Conservation (phyloP, 495 filamentous ascomycete species). For the Penicillium verhagenii region DNA sequence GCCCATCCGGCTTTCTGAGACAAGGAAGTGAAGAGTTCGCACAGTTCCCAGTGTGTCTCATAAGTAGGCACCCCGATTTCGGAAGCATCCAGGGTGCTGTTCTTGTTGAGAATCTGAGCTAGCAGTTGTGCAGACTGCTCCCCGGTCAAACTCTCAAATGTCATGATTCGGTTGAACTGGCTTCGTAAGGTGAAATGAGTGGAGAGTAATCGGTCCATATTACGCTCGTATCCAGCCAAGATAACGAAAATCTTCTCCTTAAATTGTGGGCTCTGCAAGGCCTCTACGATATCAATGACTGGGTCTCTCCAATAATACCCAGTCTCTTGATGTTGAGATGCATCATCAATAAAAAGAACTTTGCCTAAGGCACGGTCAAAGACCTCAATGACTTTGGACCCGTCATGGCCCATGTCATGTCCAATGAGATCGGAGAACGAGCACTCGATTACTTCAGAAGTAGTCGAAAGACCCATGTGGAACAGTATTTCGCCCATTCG, state of each 20-base stretch:
- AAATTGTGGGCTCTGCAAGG: conserved; percentile 52
- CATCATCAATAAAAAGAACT: conserved; percentile 66
- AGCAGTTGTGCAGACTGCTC: conserved; percentile 44
- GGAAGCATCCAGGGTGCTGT: background rate
- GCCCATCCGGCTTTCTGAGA: background rate
- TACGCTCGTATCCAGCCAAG: conserved; percentile 61
- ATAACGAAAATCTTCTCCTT: conserved; percentile 59
- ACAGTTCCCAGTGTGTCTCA: background rate
- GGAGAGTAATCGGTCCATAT: conserved; percentile 60
- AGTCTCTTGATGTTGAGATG: too few relatives aligned
- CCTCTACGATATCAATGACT: conserved; percentile 49
- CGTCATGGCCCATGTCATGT: conserved; percentile 58
- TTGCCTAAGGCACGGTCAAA: conserved; percentile 60
- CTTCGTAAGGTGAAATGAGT: conserved; percentile 57
- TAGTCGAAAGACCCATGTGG: conserved; percentile 37
- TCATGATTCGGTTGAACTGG: conserved; percentile 52
- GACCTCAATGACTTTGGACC: conserved; percentile 57
- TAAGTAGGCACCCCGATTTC: background rate
- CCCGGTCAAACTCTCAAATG: conserved; percentile 42
- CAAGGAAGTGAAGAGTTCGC: background rate
- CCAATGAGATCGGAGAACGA: conserved; percentile 40
- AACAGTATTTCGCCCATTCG: conserved; percentile 22
- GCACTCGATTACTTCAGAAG: conserved; percentile 32
- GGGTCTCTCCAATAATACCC: conserved; percentile 62
- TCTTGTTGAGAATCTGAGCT: conserved; percentile 10